phyloP scores from a whole-genome alignment of 352 stramenopile species.

The Phytophthora ramorum region DNA sequence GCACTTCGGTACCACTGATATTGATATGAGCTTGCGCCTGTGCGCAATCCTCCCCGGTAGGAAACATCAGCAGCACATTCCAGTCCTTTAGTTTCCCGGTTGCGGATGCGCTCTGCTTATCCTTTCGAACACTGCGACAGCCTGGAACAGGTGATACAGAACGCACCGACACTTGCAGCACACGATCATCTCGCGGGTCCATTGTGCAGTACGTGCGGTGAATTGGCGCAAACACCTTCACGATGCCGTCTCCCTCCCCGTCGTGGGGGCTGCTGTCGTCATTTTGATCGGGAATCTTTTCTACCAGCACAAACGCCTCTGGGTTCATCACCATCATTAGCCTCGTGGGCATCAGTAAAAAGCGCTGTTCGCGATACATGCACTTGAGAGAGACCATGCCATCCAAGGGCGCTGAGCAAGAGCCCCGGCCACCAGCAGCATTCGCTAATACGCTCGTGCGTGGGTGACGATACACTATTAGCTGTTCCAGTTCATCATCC shows the following conservation, averaged over 20 bases:
- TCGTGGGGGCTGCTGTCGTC: constrained; percentile 32
- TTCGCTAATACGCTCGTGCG: constrained; percentile 58
- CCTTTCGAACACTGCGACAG: constrained; percentile 68
- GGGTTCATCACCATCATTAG: constrained; percentile 79
- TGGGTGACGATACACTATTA: constrained; percentile 64
- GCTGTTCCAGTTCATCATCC: constrained; percentile 56
- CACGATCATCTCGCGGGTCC: constrained; percentile 72
- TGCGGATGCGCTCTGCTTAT: constrained; percentile 47
- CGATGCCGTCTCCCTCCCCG: constrained; percentile 45
- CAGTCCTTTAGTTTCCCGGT: constrained; percentile 41
- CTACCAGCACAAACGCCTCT: constrained; percentile 73
- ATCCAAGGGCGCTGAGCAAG: constrained; percentile 42
- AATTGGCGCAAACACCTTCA: constrained; percentile 73
- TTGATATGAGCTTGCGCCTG: constrained; percentile 80
- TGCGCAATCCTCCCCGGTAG: constrained; percentile 60
- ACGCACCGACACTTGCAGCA: constrained; percentile 73
- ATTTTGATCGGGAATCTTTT: constrained; percentile 43
- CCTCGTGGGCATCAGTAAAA: constrained; percentile 62
- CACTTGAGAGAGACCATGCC: constrained; percentile 79
- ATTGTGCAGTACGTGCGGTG: constrained; percentile 77
- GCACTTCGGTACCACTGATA: constrained; percentile 75
- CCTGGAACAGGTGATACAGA: constrained; percentile 60
- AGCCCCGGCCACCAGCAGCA: constrained; percentile 33
- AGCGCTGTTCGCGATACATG: constrained; percentile 82
- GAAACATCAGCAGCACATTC: constrained; percentile 75